phyloP scores from a whole-genome alignment of 345 rosid genomes.

The Brassica juncea region DNA sequence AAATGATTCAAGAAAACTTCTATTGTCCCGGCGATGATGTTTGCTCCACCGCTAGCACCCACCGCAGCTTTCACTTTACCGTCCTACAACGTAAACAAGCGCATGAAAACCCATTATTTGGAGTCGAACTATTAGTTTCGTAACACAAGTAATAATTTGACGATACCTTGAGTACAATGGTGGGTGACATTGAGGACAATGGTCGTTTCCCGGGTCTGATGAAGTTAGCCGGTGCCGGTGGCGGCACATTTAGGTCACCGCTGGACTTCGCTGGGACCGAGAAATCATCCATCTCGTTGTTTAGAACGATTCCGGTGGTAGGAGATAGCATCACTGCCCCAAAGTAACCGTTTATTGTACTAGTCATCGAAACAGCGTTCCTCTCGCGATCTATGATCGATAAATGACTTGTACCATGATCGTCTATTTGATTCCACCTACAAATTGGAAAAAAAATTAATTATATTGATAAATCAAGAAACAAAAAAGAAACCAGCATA shows the following conservation, averaged over 20 bases:
- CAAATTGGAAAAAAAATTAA: not conserved
- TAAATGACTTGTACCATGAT: slow-evolving; percentile 69
- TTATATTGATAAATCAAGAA: not conserved
- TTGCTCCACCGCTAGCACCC: slow-evolving; percentile 70
- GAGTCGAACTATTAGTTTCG: not conserved
- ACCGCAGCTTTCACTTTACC: slow-evolving; percentile 53
- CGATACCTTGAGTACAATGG: slow-evolving; percentile 53
- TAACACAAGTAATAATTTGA: not conserved
- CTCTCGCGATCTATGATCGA: slow-evolving; percentile 52
- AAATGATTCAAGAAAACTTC: slow-evolving; percentile 63
- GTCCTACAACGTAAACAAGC: slow-evolving; percentile 38
- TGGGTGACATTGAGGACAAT: slow-evolving; percentile 66
- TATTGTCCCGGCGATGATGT: slow-evolving; percentile 54
- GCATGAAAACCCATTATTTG: not conserved
- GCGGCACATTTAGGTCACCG: slow-evolving; percentile 22
- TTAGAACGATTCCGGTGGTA: slow-evolving; percentile 59
- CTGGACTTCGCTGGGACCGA: slow-evolving; percentile 37
- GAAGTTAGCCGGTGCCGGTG: slow-evolving; percentile 57
- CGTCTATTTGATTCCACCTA: slow-evolving; percentile 59
- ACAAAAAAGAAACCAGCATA: not conserved
- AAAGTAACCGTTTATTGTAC: slow-evolving; percentile 57
- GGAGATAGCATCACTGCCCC: slow-evolving; percentile 54
- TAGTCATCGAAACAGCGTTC: slow-evolving; percentile 66
- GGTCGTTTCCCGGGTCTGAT: slow-evolving; percentile 64
- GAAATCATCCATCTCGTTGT: slow-evolving; percentile 78